Evolutionary conservation across 139 green algal genomes (phyloP).

Genomic region (Raphidocelis subcapitata): DNA sequence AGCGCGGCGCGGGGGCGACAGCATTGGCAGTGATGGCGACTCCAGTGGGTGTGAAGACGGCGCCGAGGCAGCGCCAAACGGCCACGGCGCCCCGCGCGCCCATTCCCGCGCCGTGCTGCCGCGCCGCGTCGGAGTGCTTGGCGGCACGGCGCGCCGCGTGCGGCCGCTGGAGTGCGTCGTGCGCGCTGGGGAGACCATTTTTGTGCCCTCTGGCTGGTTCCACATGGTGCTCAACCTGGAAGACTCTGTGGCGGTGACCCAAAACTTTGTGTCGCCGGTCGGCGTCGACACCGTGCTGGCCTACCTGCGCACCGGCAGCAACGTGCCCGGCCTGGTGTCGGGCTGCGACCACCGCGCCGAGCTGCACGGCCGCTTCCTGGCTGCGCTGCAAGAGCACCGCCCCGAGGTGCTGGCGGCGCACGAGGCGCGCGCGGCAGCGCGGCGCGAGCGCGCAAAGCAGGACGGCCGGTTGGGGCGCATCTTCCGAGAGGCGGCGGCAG

Average conservation of each 20-base stretch:
- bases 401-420: conserved; percentile 42
- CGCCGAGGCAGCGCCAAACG: too few relatives aligned
- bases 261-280: conserved; percentile 80
- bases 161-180: conserved; percentile 62
- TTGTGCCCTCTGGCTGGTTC: conserved; percentile 85
- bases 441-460: neutral
- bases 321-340: conserved; percentile 58
- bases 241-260: conserved; percentile 74
- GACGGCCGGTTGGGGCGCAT: too few relatives aligned
- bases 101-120: neutral
- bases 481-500: too few relatives aligned
- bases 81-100: too few relatives aligned
- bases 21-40: neutral
- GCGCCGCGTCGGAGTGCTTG: neutral
- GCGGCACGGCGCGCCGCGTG: conserved; percentile 34
- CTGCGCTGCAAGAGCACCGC: conserved; percentile 37
- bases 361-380: conserved; percentile 68
- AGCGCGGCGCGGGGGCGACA: neutral
- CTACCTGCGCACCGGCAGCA: conserved; percentile 53
- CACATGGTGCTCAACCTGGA: conserved; percentile 89
- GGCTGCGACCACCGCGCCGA: conserved; percentile 47
- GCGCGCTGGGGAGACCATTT: conserved; percentile 78
- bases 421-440: conserved; percentile 20
- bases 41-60: neutral
- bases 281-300: conserved; percentile 70